Evolutionary conservation across 345 rosid genomes (phyloP).

Genomic region (Angophora floribunda): DNA sequence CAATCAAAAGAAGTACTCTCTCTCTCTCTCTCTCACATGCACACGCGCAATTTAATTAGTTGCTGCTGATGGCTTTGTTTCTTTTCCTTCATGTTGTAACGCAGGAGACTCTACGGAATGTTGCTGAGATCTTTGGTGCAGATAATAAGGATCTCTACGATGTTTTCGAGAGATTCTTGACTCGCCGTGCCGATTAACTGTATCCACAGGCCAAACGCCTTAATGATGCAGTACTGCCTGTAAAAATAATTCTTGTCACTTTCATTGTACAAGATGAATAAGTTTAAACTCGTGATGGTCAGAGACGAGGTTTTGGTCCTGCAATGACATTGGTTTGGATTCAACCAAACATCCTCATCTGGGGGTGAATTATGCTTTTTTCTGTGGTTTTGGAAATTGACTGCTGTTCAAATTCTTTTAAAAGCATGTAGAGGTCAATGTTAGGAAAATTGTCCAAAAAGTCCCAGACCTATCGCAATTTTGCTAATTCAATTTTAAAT

Average conservation of each 20-base stretch:
- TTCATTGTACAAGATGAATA: neutral
- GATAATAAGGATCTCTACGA: constrained; percentile 77
- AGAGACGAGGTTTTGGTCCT: neutral
- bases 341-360: neutral
- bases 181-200: constrained; percentile 46
- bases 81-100: neutral
- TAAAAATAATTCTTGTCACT: neutral
- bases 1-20: constrained; percentile 67
- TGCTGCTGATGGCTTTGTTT: neutral
- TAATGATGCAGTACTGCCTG: neutral
- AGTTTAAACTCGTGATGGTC: neutral
- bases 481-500: no score
- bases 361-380: neutral
- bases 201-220: neutral
- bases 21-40: neutral
- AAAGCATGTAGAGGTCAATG: neutral
- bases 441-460: no score
- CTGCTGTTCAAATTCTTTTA: neutral
- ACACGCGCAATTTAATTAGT: neutral
- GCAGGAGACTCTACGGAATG: constrained; percentile 82
- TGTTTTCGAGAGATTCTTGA: constrained; percentile 73
- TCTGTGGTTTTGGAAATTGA: neutral
- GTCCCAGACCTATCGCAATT: no score
- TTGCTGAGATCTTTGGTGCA: constrained; percentile 72
- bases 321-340: neutral